phyloP scores from a whole-genome alignment of 1,139 yeast species.

The Yamadazyma atmosphaerica region DNA sequence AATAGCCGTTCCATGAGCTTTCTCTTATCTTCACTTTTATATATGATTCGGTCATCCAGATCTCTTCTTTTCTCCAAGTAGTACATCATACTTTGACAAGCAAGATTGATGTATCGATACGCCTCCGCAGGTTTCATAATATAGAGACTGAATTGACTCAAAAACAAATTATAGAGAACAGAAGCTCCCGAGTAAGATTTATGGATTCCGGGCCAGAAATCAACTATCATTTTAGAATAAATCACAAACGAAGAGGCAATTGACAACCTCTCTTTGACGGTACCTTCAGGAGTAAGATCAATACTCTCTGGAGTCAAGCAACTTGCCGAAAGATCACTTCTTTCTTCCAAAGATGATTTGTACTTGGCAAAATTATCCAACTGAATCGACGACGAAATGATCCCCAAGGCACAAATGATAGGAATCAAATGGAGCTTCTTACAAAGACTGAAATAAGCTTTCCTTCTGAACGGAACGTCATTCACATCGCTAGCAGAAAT shows the following conservation, averaged over 20 bases:
- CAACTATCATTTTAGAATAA: constrained; percentile 24
- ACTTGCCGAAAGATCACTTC: constrained; percentile 16
- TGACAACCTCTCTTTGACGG: constrained; percentile 23
- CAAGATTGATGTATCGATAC: constrained; percentile 30
- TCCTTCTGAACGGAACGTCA: constrained; percentile 21
- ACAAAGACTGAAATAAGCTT: constrained; percentile 25
- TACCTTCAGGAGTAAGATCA: constrained; percentile 5
- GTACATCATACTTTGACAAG: constrained; percentile 39
- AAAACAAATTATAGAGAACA: constrained; percentile 21
- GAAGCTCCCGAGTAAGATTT: constrained; percentile 22
- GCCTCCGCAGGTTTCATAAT: constrained; percentile 40
- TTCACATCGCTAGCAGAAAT: constrained; percentile 13
- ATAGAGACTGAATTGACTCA: constrained; percentile 37
- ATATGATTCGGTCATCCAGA: constrained; percentile 8
- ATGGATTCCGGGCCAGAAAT: constrained; percentile 25
- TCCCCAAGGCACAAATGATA: constrained; percentile 36
- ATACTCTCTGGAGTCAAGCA: constrained; percentile 15
- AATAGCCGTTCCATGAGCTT: constrained; percentile 39
- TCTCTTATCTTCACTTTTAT: constrained; percentile 13
- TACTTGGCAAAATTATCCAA: constrained; percentile 34
- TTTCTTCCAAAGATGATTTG: constrained; percentile 30
- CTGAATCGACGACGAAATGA: constrained; percentile 32
- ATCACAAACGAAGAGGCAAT: constrained; percentile 26
- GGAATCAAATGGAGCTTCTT: constrained; percentile 29
- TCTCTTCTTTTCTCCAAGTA: constrained; percentile 22